phyloP scores from a whole-genome alignment of 1,284 basidiomycete species.

The Irpex rosettiformis region DNA sequence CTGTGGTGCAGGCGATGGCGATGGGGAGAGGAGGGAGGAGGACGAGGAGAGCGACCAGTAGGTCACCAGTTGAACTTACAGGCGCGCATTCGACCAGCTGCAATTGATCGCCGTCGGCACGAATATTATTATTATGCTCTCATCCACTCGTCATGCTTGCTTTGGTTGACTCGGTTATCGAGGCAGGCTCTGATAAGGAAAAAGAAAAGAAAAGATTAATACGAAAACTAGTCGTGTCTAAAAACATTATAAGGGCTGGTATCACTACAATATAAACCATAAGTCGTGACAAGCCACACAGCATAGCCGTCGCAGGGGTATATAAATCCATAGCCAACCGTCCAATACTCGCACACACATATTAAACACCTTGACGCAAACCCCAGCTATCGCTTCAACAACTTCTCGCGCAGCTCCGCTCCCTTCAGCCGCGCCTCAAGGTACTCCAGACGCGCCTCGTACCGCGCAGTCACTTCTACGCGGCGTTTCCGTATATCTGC shows the following conservation, averaged over 20 bases:
- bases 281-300: slow-evolving; percentile 15
- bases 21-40: background rate
- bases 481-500: slow-evolving; percentile 59
- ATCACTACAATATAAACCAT: slow-evolving; percentile 7
- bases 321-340: background rate
- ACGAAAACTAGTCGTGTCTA: slow-evolving; percentile 1
- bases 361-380: slow-evolving; percentile 3
- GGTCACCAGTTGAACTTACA: background rate
- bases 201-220: background rate
- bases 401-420: slow-evolving; percentile 70
- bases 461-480: slow-evolving; percentile 60
- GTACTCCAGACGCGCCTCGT: slow-evolving; percentile 65
- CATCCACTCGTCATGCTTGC: background rate
- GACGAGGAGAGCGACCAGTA: background rate
- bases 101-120: slow-evolving; percentile 2
- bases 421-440: slow-evolving; percentile 68
- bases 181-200: background rate
- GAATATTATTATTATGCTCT: no score
- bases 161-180: background rate
- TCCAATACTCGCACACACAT: background rate
- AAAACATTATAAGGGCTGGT: slow-evolving; percentile 15
- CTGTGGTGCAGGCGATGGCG: background rate
- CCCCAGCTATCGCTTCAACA: slow-evolving; percentile 37
- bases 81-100: background rate
- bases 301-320: slow-evolving; percentile 11